phyloP scores from a whole-genome alignment of 2,329 filamentous ascomycete genomes.

The Colletotrichum chlorophyti region DNA sequence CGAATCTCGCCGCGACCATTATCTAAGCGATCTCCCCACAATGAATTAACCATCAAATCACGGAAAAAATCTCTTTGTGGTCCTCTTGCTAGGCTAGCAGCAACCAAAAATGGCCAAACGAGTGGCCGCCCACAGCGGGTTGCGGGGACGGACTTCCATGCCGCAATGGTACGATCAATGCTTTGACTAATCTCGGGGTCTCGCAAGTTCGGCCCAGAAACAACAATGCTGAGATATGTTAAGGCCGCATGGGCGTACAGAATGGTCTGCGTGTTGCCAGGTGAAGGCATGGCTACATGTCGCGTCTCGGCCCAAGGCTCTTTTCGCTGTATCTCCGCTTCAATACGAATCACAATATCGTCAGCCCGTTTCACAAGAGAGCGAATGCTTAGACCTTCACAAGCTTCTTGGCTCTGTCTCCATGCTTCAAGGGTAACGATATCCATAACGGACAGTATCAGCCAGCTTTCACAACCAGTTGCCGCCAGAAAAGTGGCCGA shows the following conservation, averaged over 20 bases:
- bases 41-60: background rate
- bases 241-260: background rate
- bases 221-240: background rate
- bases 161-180: background rate
- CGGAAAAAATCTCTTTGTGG: background rate
- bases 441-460: background rate
- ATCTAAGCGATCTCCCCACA: background rate
- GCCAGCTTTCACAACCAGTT: background rate
- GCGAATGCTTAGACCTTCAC: background rate
- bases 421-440: background rate
- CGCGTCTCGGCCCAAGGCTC: background rate
- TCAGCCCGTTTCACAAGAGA: background rate
- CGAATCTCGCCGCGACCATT: background rate
- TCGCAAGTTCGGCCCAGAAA: background rate
- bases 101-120: background rate
- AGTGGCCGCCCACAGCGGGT: background rate
- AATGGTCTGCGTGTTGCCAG: background rate
- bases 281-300: background rate
- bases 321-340: background rate
- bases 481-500: background rate
- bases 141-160: background rate
- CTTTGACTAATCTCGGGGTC: background rate
- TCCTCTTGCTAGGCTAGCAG: background rate
- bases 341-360: background rate
- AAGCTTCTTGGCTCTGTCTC: background rate